A percentile compares a stretch with the other conserved stretches of the same genome.
These are phyloP conservation scores for Linnemannia schmuckeri DNA, from an alignment of 192 early-diverging fungal species.

Conservation along the genomic window DNA sequence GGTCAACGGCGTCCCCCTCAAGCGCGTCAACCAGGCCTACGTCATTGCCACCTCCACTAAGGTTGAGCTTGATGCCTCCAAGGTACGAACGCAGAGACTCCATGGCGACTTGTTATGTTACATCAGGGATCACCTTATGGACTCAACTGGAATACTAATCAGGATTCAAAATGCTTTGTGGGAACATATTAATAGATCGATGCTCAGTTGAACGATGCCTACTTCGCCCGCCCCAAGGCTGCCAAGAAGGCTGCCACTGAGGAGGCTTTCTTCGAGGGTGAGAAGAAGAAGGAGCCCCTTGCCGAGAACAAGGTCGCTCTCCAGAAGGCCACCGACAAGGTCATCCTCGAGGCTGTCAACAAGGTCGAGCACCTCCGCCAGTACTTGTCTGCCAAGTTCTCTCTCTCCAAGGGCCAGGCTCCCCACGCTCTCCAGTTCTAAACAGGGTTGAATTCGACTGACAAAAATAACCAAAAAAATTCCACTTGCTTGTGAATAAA, in stretches of 20 bases:
- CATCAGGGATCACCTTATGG: neutral
- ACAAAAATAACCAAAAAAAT: constrained; percentile 28
- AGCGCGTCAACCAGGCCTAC: constrained; percentile 99
- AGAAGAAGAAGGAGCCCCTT: constrained; percentile 83
- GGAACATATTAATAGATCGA: constrained; percentile 77
- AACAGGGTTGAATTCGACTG: constrained; percentile 42
- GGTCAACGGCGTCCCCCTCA: constrained; percentile 98
- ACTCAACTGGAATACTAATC: neutral
- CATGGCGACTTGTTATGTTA: too few species aligned
- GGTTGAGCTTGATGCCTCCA: constrained; percentile 86
- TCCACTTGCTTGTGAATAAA: constrained; percentile 38
- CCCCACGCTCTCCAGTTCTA: constrained; percentile 98
- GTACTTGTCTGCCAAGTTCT: constrained; percentile 92
- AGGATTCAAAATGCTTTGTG: neutral
- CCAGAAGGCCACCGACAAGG: constrained; percentile 94
- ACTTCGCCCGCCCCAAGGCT: constrained; percentile 89
- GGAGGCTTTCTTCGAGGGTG: constrained; percentile 90
- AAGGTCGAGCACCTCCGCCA: constrained; percentile 89
- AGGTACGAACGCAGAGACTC: constrained; percentile 58
- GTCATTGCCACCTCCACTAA: constrained; percentile 99
- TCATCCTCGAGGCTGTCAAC: constrained; percentile 80
- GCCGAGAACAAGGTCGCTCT: constrained; percentile 83
- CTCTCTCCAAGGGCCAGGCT: constrained; percentile 96
- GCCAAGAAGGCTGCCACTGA: constrained; percentile 84
- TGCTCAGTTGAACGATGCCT: constrained; percentile 91